Evolutionary conservation across 768 basidiomycete genomes (phyloP), one percentile per base, ranked within the genome.

Genomic region (Fomitopsis serialis): DNA sequence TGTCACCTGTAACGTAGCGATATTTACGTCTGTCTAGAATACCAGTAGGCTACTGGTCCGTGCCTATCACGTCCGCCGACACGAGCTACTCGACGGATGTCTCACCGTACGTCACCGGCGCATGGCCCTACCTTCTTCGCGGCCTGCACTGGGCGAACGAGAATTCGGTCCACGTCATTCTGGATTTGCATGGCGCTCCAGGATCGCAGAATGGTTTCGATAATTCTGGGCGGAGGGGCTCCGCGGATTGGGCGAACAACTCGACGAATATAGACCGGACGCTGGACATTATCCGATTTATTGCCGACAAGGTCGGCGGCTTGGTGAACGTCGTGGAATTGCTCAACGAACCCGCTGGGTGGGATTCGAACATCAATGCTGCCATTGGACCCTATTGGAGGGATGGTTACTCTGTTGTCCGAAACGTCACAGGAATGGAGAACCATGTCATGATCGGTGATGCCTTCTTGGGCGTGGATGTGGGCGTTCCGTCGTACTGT

Each of bases 171-270:
- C 81, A 85, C 51, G 83, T 89, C 53, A 82, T 92, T 54, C 61
- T 92, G 37, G 91, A 92, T 67, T 73, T 87, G 12, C 89, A 92
- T 62, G 87, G 86, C 24, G 86, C 82, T 4, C 83, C 86, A 0
- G 85, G 81, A 45, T 73, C 71, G 21, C 73, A 74, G 65, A 73
- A 74, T 55, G 85, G 87, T 2, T 88, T 81, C 66, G 87, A 89
- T 67, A 89, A 88, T 66, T 88, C 85, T 8, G 87, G 87, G 1
- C 84, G 84, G 62, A 72, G 79, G 29, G 59, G 64, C 21, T 70
- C 71, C 48, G 80, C 85, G 2, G 65, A 72, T 43, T 90, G 85
- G 84, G 84, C 76, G 1, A 58, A 61, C 27, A 60, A 69, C 55
- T 53, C 68, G 1, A 75, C 71, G 44, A 71, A 78, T 25, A 70